Percentiles rank a stretch among this genome's conserved stretches.
These are phyloP conservation scores for Tolypocladium endophyticum DNA, from an alignment of 2,329 filamentous ascomycete genomes.

Conservation along the genomic window DNA sequence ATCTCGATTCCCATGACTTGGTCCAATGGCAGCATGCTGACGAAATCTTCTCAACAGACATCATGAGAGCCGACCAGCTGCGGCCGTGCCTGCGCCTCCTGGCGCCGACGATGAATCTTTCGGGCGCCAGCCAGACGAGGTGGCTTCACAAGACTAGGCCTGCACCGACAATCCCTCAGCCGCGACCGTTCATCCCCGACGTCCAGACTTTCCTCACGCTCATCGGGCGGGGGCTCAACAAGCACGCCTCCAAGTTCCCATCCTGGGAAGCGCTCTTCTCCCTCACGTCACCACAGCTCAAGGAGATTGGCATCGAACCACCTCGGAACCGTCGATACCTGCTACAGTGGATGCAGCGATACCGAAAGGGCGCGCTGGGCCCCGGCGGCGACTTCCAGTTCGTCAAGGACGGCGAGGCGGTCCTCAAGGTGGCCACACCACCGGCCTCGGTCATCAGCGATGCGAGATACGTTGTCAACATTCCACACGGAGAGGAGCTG, in stretches of 20 bases:
- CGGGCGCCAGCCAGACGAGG: constrained; percentile 26
- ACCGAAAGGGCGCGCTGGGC: constrained; percentile 66
- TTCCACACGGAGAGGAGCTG: constrained; percentile 35
- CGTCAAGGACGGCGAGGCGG: constrained; percentile 48
- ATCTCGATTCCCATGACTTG: no score
- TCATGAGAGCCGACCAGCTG: constrained; percentile 8
- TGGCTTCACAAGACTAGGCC: constrained; percentile 31
- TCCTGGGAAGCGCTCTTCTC: constrained; percentile 88
- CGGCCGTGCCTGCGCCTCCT: constrained; percentile 21
- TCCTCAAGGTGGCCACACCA: constrained; percentile 36
- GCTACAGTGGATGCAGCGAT: constrained; percentile 78
- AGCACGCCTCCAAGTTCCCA: constrained; percentile 77
- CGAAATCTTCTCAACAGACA: background rate
- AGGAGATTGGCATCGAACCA: constrained; percentile 77
- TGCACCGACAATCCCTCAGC: constrained; percentile 43
- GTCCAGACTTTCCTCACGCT: constrained; percentile 76
- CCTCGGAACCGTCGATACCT: constrained; percentile 75
- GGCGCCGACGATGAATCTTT: constrained; percentile 18
- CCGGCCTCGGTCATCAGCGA: constrained; percentile 27
- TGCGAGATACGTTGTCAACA: constrained; percentile 42
- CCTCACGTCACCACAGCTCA: constrained; percentile 65
- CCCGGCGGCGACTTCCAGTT: constrained; percentile 72
- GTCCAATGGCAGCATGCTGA: background rate
- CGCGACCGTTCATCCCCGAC: constrained; percentile 80
- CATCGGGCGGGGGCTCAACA: constrained; percentile 77